Base-by-base conservation (phyloP, 1,139 yeast species). In the Hemisphaericaspora xylofermentans region DNA sequence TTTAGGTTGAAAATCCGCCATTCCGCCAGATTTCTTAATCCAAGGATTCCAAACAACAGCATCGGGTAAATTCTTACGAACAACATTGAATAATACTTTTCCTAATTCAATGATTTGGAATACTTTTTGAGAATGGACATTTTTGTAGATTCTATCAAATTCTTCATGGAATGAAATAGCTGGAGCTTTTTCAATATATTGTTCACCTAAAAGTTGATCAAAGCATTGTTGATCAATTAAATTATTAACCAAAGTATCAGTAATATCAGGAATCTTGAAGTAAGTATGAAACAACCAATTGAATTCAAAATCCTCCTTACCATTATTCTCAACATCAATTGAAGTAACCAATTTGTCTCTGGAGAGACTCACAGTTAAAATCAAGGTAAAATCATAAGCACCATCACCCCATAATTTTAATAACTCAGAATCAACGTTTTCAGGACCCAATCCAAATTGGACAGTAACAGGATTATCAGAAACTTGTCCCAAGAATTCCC, bases 11-110 rank as follows among this genome's bases (percentile, higher is more conserved):
- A 91, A 93, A 63, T 93, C 98, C 28, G 71, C 82, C 91, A 93
- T 86, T 1, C 84, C 84, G 22, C 67, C 72, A 17, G 94, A 80
- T 61, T 86, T 87, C 41, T 84, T 78, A 51, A 78, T 71, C 98
- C 98, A 93, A 19, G 98, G 98, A 62, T 93, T 93, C 98, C 98
- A 93, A 41, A 93, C 97, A 38, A 93, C 98, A 17, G 88, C 78
- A 58, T 93, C 98, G 2, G 86, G 89, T 50, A 91, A 71, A 52
- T 83, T 82, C 22, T 65, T 65, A 57, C 95, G 76, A 44, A 76
- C 67, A 29, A 89, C 66, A 36, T 84, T 80, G 58, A 82, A 83
- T 40, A 80, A 62, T 3, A 87, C 91, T 47, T 78, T 74, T 31
- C 94, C 94, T 46, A 76, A 68, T 47, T 81, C 85, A 36, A 82